Percentiles rank a stretch among this genome's conserved stretches.
Conservation (phyloP, 345 rosid species). For the Triadica sebifera region DNA sequence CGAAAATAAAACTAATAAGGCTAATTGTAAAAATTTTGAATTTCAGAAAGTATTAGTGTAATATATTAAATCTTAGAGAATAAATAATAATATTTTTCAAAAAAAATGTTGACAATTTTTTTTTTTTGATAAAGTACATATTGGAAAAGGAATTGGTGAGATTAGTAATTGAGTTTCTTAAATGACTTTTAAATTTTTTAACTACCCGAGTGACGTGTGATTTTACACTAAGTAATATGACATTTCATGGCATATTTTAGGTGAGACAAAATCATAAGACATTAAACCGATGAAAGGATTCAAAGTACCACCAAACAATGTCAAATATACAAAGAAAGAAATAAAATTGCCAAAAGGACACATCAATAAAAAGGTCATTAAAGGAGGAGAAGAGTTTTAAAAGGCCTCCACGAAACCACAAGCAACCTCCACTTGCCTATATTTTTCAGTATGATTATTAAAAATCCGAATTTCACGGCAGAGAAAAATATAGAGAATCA, state of each 20-base stretch:
- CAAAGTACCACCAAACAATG: neutral
- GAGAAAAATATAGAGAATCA: too few species aligned
- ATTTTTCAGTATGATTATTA: neutral
- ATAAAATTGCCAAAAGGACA: neutral
- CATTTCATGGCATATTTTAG: neutral
- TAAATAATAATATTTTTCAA: too few species aligned
- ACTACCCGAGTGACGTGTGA: neutral
- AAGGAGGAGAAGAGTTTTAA: neutral
- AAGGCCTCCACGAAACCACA: neutral
- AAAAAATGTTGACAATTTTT: too few species aligned
- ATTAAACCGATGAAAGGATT: neutral
- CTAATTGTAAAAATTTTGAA: too few species aligned
- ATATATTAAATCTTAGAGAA: too few species aligned
- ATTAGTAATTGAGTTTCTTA: too few species aligned
- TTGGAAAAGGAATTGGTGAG: too few species aligned
- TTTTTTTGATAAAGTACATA: too few species aligned
- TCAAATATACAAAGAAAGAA: neutral
- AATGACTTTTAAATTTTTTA: neutral
- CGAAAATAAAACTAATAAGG: too few species aligned
- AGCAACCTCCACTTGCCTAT: neutral
- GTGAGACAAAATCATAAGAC: constrained; percentile 1
- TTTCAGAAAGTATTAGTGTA: too few species aligned
- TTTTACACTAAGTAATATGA: neutral
- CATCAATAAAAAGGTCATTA: neutral
- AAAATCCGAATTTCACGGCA: neutral